Evolutionary conservation across 2,329 filamentous ascomycete genomes (phyloP), one percentile per base, ranked within the genome.

Genomic region (Rhynchosporium agropyri): DNA sequence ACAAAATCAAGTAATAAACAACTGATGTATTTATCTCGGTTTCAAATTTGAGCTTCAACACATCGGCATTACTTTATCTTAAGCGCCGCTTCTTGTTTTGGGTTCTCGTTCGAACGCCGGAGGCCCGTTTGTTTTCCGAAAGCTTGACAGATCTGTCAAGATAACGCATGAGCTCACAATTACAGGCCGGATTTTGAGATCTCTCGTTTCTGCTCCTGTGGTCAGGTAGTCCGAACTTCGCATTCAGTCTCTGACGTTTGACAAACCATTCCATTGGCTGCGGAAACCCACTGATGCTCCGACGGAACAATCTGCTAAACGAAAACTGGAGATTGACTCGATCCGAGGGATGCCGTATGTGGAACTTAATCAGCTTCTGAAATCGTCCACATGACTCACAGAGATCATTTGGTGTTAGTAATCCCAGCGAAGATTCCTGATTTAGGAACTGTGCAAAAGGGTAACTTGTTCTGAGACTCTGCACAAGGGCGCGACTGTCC

Each of bases 231-330:
- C 66, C 64, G 60, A 70, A 70, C 36, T 46, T 58, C 15, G 67
- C 62, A 46, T 67, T 57, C 3, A 69, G 56, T 38, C 58, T 65
- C 58, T 70, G 64, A 40, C 63, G 59, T 40, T 62, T 33, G 15
- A 61, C 45, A 61, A 71, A 71, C 65, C 61, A 70, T 62, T 63
- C 51, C 55, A 70, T 62, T 50, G 58, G 58, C 28, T 70, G 54
- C 50, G 64, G 63, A 33, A 70, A 71, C 43, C 61, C 60, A 62
- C 65, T 70, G 28, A 71, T 68, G 50, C 63, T 69, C 40, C 63
- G 64, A 40, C 60, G 65, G 38, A 67, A 60, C 13, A 64, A 45
- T 29, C 50, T 63, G 48, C 60, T 65, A 28, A 66, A 63, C 13
- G 42, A 58, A 10, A 70, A 48, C n/a, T 66, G 31, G 13, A 69